phyloP scores from a whole-genome alignment of 106 monocot species.

The Acorus calamus region DNA sequence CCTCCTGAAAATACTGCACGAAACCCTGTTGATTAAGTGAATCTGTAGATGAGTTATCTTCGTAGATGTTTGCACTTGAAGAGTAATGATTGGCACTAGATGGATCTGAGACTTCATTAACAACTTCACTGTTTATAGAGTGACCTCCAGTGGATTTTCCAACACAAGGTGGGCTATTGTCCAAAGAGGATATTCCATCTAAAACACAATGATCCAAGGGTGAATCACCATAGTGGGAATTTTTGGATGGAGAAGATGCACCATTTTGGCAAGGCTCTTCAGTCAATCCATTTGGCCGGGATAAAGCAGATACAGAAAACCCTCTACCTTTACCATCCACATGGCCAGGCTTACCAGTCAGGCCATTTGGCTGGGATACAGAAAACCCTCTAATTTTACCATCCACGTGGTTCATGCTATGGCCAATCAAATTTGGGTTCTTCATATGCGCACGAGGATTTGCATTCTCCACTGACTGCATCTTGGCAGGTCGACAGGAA shows the following conservation, averaged over 20 bases:
- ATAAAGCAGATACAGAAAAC: conserved; percentile 1
- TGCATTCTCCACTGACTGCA: conserved; percentile 14
- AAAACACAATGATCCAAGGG: conserved; percentile 17
- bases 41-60: conserved; percentile 20
- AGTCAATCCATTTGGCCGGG: conserved; percentile 1
- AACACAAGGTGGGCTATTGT: conserved; percentile 10
- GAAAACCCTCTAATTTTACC: conserved; percentile 10
- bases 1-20: conserved; percentile 56
- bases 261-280: conserved; percentile 3
- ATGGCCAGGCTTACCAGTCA: conserved; percentile 4
- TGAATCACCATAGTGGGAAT: conserved; percentile 4
- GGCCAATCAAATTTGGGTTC: conserved; percentile 4
- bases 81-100: conserved; percentile 1
- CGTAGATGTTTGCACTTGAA: conserved; percentile 13
- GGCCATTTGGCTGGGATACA: conserved; percentile 1
- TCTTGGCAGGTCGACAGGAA: conserved; percentile 2
- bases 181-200: conserved; percentile 16
- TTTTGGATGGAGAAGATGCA: conserved; percentile 5
- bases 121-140: conserved; percentile 11
- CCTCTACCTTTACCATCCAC: conserved; percentile 10
- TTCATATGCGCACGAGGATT: background rate
- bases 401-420: background rate
- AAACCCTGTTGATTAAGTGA: conserved; percentile 36
- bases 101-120: conserved; percentile 19
- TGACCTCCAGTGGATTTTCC: conserved; percentile 5